These are phyloP conservation scores for Teratosphaeria nubilosa DNA, from an alignment of 2,329 filamentous ascomycete species.

Conservation along the genomic window DNA sequence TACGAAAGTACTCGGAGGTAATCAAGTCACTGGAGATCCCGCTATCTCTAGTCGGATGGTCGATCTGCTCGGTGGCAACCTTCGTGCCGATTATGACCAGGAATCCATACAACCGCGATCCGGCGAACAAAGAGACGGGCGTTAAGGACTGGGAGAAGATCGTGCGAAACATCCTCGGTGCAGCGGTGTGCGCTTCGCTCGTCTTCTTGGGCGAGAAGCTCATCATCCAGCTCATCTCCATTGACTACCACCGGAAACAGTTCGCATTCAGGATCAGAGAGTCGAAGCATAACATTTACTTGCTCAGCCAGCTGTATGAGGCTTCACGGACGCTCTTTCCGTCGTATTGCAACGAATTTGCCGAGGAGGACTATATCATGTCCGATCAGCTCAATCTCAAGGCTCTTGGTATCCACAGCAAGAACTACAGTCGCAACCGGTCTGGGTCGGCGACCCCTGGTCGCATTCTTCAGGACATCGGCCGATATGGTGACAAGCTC, in stretches of 20 bases:
- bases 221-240: slow-evolving; percentile 71
- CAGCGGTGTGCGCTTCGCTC: slow-evolving; percentile 56
- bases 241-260: slow-evolving; percentile 76
- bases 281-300: slow-evolving; percentile 74
- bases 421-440: slow-evolving; percentile 40
- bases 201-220: slow-evolving; percentile 69
- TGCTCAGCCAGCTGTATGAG: slow-evolving; percentile 80
- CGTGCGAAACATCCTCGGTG: slow-evolving; percentile 55
- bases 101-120: slow-evolving; percentile 21
- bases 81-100: slow-evolving; percentile 42
- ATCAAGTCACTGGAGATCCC: slow-evolving; percentile 50
- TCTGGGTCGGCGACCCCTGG: slow-evolving; percentile 65
- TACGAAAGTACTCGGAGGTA: slow-evolving; percentile 53
- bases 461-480: slow-evolving; percentile 59
- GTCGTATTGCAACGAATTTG: slow-evolving; percentile 82
- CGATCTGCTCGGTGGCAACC: slow-evolving; percentile 48
- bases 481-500: slow-evolving; percentile 82
- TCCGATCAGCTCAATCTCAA: slow-evolving; percentile 58
- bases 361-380: slow-evolving; percentile 85
- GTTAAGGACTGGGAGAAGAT: slow-evolving; percentile 40
- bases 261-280: slow-evolving; percentile 76
- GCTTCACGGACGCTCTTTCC: slow-evolving; percentile 83
- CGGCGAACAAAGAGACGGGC: not conserved
- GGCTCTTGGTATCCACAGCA: slow-evolving; percentile 42
- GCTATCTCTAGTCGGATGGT: slow-evolving; percentile 51